phyloP scores from a whole-genome alignment of 129 eudicot genomes.

The Artemisia tridentata region DNA sequence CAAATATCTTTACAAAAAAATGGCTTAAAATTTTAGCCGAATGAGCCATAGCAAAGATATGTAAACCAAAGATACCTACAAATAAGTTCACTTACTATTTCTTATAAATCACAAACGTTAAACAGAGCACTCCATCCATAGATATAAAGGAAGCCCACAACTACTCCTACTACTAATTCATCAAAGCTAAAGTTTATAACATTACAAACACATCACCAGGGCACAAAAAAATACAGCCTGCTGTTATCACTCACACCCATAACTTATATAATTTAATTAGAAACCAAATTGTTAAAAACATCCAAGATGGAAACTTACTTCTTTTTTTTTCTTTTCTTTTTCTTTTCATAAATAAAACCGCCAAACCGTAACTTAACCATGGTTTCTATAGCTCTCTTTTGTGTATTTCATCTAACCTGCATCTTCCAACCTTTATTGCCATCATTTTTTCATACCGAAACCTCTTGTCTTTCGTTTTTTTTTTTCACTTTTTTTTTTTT shows the following conservation, averaged over 20 bases:
- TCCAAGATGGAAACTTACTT: not conserved
- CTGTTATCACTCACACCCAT: slow-evolving; percentile 23
- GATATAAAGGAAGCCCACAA: slow-evolving; percentile 5
- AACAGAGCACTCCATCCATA: slow-evolving; percentile 3
- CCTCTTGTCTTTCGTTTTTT: not conserved
- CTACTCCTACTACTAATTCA: slow-evolving; percentile 16
- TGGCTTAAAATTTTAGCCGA: not conserved
- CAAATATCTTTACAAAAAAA: not conserved
- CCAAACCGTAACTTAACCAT: too few relatives aligned
- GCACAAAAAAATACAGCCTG: slow-evolving; percentile 41
- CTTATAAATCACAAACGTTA: slow-evolving; percentile 14
- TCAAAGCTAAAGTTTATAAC: slow-evolving; percentile 25
- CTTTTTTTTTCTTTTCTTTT: not conserved
- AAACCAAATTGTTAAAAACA: slow-evolving; percentile 20
- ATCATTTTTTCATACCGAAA: not conserved
- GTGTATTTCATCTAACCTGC: slow-evolving; percentile 4
- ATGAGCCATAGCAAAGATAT: not conserved
- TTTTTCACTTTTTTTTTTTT: not conserved
- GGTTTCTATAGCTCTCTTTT: too few relatives aligned
- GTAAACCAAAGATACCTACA: slow-evolving; percentile 1
- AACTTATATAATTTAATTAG: slow-evolving; percentile 15
- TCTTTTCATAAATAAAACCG: slow-evolving; percentile 10
- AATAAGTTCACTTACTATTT: slow-evolving; percentile 19
- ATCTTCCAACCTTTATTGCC: slow-evolving; percentile 27
- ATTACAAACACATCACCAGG: slow-evolving; percentile 36